Evolutionary conservation across 345 rosid genomes (phyloP).

Genomic region (Salix caprea): DNA sequence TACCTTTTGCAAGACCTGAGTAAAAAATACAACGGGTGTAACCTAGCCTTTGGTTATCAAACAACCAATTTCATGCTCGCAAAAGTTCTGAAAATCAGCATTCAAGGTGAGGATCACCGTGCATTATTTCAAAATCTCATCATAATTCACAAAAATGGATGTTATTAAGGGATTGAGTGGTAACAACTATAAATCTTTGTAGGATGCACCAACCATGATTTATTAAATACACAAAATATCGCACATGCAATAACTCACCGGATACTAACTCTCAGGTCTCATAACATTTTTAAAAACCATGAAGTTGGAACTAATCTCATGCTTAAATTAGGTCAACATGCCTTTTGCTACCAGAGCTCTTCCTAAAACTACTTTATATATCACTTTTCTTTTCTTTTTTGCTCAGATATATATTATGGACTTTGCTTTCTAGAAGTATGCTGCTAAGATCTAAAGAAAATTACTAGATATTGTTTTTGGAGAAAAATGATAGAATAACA

Average conservation of each 20-base stretch:
- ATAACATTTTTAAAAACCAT: background rate
- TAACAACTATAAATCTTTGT: background rate
- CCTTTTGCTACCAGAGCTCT: background rate
- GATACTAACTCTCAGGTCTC: too few species aligned
- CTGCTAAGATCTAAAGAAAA: background rate
- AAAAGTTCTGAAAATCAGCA: conserved; percentile 2
- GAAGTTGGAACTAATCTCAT: background rate
- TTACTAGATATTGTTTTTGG: background rate
- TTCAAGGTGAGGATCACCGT: conserved; percentile 40
- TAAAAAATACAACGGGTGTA: background rate
- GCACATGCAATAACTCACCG: too few species aligned
- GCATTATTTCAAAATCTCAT: background rate
- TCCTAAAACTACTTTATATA: background rate
- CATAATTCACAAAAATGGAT: background rate
- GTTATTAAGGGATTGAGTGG: background rate
- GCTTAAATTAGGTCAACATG: background rate
- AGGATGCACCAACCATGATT: background rate
- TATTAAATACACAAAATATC: background rate
- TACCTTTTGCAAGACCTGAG: background rate
- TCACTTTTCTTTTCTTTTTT: background rate
- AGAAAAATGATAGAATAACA: background rate
- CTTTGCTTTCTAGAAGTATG: conserved; percentile 27
- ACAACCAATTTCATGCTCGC: background rate
- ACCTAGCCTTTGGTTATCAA: background rate
- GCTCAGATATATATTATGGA: background rate